phyloP scores from a whole-genome alignment of 2,329 filamentous ascomycete species.

The Daldinia sp. region DNA sequence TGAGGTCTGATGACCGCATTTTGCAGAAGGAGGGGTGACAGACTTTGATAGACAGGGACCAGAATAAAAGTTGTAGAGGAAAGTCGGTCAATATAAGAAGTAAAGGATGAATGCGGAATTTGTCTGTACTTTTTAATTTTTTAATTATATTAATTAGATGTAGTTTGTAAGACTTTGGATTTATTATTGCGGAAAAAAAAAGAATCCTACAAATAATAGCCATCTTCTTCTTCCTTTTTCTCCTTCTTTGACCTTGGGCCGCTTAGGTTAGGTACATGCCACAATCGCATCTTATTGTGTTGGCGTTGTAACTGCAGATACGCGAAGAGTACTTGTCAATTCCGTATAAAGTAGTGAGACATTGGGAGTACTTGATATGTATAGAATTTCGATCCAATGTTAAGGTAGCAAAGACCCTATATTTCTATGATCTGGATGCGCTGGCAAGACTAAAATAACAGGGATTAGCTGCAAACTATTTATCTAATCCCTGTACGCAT shows the following conservation, averaged over 20 bases:
- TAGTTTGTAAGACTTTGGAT: too few relatives aligned
- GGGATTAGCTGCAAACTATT: constrained; percentile 37
- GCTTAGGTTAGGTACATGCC: not conserved
- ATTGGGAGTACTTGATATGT: not conserved
- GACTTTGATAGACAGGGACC: constrained; percentile 31
- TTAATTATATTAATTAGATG: too few relatives aligned
- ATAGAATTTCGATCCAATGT: constrained; percentile 15
- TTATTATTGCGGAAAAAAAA: too few relatives aligned
- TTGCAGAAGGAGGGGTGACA: constrained; percentile 26
- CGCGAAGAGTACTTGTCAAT: not conserved
- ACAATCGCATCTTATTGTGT: not conserved
- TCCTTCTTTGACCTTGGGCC: too few relatives aligned
- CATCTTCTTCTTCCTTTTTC: too few relatives aligned
- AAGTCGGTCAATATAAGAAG: constrained; percentile 32
- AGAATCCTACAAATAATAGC: too few relatives aligned
- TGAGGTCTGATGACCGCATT: constrained; percentile 34
- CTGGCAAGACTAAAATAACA: constrained; percentile 28
- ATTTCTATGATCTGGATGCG: constrained; percentile 27
- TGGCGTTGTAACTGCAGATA: not conserved
- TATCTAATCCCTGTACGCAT: constrained; percentile 30
- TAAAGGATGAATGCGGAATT: not conserved
- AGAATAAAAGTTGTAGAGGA: constrained; percentile 12
- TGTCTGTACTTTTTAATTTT: too few relatives aligned
- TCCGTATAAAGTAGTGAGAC: not conserved
- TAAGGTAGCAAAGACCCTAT: not conserved